Conservation (phyloP, 177 flowering plant species). For the Telopea speciosissima region DNA sequence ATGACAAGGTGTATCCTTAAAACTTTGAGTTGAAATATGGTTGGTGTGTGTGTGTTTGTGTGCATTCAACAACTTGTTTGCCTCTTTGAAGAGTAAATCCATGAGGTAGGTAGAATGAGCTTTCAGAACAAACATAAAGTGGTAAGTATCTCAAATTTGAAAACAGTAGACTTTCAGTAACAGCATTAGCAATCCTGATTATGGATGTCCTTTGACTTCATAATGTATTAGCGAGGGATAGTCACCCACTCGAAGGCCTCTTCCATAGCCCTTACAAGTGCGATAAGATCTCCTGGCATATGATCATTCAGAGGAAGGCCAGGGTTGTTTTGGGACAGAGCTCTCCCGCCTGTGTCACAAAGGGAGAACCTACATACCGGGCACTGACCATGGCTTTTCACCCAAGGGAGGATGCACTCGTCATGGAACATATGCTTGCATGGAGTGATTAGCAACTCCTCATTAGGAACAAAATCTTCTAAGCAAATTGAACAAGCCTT, state of each 20-base stretch:
- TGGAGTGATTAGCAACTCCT: slow-evolving; percentile 63
- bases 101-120: too few species aligned
- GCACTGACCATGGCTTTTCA: slow-evolving; percentile 62
- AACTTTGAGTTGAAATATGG: too few species aligned
- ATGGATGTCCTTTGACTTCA: not conserved
- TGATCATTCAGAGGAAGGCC: slow-evolving; percentile 1
- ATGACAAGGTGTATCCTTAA: too few species aligned
- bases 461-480: slow-evolving; percentile 59
- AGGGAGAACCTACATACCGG: slow-evolving; percentile 63
- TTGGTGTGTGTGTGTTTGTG: too few species aligned
- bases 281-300: slow-evolving; percentile 16
- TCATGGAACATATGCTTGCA: slow-evolving; percentile 89
- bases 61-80: too few species aligned
- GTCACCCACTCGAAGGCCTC: slow-evolving; percentile 22
- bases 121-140: too few species aligned
- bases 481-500: slow-evolving; percentile 73
- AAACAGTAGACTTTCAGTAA: too few species aligned
- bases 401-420: slow-evolving; percentile 78
- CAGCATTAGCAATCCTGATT: too few species aligned
- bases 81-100: too few species aligned
- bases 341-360: slow-evolving; percentile 16
- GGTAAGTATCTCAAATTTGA: too few species aligned
- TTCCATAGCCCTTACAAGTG: slow-evolving; percentile 34
- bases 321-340: slow-evolving; percentile 8
- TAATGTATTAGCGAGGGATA: slow-evolving; percentile 4